Conservation (phyloP, 169 alveolate species). For the Cystoisospora suis region DNA sequence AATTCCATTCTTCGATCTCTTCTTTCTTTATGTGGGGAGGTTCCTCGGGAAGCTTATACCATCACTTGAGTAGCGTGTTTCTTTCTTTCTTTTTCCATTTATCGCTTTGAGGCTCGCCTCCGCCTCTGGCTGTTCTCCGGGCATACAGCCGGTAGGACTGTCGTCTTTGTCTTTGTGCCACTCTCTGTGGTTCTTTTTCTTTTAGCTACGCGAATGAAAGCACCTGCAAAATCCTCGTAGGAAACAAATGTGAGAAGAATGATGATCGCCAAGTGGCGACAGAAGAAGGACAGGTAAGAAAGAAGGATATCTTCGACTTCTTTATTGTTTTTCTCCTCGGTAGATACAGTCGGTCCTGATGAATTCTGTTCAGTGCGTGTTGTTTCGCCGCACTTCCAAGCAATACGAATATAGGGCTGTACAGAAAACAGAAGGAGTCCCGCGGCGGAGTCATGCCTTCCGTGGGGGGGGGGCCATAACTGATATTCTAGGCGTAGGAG, state of each 20-base stretch:
- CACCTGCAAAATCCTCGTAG: constrained; percentile 92
- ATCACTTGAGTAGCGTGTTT: no score
- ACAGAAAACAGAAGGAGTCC: no score
- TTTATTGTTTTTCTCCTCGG: background rate
- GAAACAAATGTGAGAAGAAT: constrained; percentile 93
- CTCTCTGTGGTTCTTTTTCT: background rate
- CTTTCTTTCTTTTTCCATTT: background rate
- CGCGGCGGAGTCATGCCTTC: no score
- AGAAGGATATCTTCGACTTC: background rate
- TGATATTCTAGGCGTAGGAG: no score
- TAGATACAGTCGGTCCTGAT: no score
- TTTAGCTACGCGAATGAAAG: constrained; percentile 90
- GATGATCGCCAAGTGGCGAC: constrained; percentile 77
- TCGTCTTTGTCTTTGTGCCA: background rate
- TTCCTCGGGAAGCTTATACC: no score
- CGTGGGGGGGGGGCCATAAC: no score
- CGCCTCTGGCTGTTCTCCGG: background rate
- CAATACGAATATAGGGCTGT: no score
- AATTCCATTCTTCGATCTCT: background rate
- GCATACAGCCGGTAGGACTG: background rate
- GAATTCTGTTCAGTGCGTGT: no score
- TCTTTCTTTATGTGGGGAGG: no score
- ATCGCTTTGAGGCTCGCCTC: background rate
- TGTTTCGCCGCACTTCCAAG: no score
- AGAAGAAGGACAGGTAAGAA: constrained; percentile 76